These are phyloP conservation scores for Dactylellina parvicollis DNA, from an alignment of 2,329 filamentous ascomycete species.

Conservation along the genomic window DNA sequence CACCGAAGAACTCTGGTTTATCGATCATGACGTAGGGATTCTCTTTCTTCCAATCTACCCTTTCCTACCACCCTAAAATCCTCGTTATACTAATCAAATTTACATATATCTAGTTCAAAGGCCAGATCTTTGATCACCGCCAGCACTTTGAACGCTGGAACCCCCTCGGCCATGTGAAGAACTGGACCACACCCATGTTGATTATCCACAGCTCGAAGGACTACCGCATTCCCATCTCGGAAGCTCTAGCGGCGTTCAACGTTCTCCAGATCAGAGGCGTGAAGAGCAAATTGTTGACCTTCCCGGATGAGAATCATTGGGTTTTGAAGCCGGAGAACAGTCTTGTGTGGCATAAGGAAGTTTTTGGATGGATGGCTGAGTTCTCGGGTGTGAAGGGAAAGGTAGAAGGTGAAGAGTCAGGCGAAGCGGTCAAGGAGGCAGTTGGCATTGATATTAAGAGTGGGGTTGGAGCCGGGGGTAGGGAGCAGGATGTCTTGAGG, in stretches of 20 bases:
- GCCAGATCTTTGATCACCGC: constrained; percentile 67
- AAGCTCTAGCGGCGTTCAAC: constrained; percentile 87
- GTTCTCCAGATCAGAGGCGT: constrained; percentile 79
- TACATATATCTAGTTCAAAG: constrained; percentile 62
- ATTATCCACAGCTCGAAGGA: constrained; percentile 91
- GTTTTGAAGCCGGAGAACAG: constrained; percentile 92
- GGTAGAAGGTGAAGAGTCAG: constrained; percentile 13
- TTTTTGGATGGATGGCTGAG: constrained; percentile 73
- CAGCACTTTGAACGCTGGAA: constrained; percentile 76
- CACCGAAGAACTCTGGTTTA: constrained; percentile 76
- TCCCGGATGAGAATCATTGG: constrained; percentile 84
- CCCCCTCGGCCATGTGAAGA: constrained; percentile 70
- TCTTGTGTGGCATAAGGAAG: constrained; percentile 86
- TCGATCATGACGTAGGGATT: constrained; percentile 72
- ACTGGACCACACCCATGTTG: constrained; percentile 88
- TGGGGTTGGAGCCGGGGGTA: constrained; percentile 5
- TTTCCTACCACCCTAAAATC: too few relatives aligned
- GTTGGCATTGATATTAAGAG: constrained; percentile 16
- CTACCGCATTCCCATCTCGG: constrained; percentile 84
- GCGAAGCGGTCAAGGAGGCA: constrained; percentile 20
- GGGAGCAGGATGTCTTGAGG: constrained; percentile 34
- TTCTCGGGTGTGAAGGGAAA: constrained; percentile 24
- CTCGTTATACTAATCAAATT: neutral
- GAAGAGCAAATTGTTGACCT: constrained; percentile 80
- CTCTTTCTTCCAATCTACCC: constrained; percentile 59